phyloP scores from a whole-genome alignment of 1,284 basidiomycete species.

The Cutaneotrichosporon daszewskae region DNA sequence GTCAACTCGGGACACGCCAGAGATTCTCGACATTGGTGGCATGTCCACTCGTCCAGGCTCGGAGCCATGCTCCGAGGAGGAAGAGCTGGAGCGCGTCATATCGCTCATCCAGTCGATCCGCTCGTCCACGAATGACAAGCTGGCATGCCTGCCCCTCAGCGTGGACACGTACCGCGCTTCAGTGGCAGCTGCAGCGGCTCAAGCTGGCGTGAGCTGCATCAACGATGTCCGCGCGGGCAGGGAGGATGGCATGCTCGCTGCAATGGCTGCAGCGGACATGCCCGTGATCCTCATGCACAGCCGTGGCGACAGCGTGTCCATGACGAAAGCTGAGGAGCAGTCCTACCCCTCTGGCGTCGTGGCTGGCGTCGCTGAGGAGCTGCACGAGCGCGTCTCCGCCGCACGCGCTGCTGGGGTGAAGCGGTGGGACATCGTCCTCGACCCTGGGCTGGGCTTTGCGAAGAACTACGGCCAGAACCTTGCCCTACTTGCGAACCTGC shows the following conservation, averaged over 20 bases:
- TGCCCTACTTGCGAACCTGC: conserved; percentile 58
- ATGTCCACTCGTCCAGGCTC: conserved; percentile 82
- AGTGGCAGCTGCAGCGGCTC: conserved; percentile 71
- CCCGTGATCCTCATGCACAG: conserved; percentile 91
- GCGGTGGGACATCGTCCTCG: conserved; percentile 84
- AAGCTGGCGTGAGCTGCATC: conserved; percentile 84
- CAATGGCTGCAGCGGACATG: conserved; percentile 58
- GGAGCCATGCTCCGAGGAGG: conserved; percentile 59
- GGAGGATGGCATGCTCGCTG: conserved; percentile 60
- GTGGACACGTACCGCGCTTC: conserved; percentile 86
- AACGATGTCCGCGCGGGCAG: conserved; percentile 82
- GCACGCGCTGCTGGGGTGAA: conserved; percentile 75
- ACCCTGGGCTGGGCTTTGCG: conserved; percentile 94
- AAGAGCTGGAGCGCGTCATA: conserved; percentile 70
- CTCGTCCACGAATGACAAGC: conserved; percentile 20
- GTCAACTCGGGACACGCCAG: conserved; percentile 41
- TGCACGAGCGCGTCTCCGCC: conserved; percentile 61
- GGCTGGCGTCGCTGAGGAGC: conserved; percentile 65
- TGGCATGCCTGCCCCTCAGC: conserved; percentile 59
- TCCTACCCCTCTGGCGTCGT: conserved; percentile 62
- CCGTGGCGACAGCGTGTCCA: conserved; percentile 61
- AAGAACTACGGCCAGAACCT: conserved; percentile 76
- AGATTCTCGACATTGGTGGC: conserved; percentile 88
- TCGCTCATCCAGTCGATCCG: conserved; percentile 58
- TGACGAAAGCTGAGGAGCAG: conserved; percentile 59